Evolutionary conservation across 257 asterid species (phyloP).

Genomic region (Nicotiana obtusifolia): DNA sequence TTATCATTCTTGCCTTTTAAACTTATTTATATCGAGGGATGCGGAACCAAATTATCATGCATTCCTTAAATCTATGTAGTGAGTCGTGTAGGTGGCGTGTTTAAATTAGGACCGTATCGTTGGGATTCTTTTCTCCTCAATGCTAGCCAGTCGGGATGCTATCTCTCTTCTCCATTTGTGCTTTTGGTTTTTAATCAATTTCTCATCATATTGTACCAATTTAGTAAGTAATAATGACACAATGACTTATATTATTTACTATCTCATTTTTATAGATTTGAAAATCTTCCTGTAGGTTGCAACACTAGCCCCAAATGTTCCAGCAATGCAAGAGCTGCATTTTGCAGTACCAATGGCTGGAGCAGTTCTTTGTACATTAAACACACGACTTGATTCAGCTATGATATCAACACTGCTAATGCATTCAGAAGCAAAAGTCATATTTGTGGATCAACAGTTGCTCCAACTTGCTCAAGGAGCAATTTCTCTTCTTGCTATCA

Average conservation of each 20-base stretch:
- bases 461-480: conserved; percentile 21
- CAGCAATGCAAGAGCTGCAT: conserved; percentile 34
- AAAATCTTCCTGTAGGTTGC: conserved; percentile 21
- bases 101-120: no score
- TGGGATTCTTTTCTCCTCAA: no score
- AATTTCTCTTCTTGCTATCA: conserved; percentile 14
- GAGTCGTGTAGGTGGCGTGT: no score
- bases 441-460: conserved; percentile 25
- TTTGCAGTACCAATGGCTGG: conserved; percentile 36
- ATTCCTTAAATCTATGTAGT: no score
- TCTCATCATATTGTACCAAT: neutral
- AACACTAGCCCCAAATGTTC: conserved; percentile 30
- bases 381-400: conserved; percentile 28
- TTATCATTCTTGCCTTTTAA: no score
- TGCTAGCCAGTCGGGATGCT: no score
- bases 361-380: conserved; percentile 30
- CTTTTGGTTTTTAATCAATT: neutral
- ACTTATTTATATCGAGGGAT: no score
- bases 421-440: conserved; percentile 27
- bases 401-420: conserved; percentile 19
- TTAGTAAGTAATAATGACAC: neutral
- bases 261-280: neutral
- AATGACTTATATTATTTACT: neutral
- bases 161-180: no score
- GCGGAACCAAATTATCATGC: no score